Evolutionary conservation across 306 rosid genomes (phyloP).

Genomic region (Corylus heterophylla): DNA sequence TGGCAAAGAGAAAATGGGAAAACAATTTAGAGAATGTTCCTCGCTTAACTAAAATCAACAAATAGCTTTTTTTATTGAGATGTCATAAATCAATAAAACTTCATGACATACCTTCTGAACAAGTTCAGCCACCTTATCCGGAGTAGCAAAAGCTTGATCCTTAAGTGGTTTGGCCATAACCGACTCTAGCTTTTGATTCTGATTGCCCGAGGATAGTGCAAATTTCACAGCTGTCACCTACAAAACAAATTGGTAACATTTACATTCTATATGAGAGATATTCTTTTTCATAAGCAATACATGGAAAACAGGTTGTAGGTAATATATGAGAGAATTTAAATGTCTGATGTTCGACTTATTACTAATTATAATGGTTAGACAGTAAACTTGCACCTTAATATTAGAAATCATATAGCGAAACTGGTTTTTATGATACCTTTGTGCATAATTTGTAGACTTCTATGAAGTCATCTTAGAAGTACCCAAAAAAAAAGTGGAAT

Average conservation of each 20-base stretch:
- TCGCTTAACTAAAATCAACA: neutral
- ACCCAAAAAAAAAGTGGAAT: no score
- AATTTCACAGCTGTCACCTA: slow-evolving; percentile 97
- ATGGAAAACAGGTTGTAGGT: no score
- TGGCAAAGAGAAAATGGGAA: neutral
- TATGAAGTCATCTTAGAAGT: neutral
- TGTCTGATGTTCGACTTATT: neutral
- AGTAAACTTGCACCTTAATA: neutral
- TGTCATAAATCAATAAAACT: neutral
- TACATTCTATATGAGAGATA: neutral
- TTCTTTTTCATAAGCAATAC: no score
- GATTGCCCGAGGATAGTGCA: slow-evolving; percentile 72
- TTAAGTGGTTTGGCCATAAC: slow-evolving; percentile 78
- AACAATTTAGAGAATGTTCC: neutral
- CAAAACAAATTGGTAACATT: slow-evolving; percentile 24
- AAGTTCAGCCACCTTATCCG: slow-evolving; percentile 93
- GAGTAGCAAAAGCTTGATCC: slow-evolving; percentile 94
- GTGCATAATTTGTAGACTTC: neutral
- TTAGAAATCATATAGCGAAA: neutral
- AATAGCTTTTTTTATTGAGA: neutral
- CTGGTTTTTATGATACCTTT: neutral
- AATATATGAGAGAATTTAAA: neutral
- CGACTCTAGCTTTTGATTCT: slow-evolving; percentile 71
- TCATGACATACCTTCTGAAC: slow-evolving; percentile 68
- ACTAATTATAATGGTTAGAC: neutral